Evolutionary conservation across 2,329 filamentous ascomycete genomes (phyloP), one percentile per base, ranked within the genome.

Genomic region (Penicillium sp.): DNA sequence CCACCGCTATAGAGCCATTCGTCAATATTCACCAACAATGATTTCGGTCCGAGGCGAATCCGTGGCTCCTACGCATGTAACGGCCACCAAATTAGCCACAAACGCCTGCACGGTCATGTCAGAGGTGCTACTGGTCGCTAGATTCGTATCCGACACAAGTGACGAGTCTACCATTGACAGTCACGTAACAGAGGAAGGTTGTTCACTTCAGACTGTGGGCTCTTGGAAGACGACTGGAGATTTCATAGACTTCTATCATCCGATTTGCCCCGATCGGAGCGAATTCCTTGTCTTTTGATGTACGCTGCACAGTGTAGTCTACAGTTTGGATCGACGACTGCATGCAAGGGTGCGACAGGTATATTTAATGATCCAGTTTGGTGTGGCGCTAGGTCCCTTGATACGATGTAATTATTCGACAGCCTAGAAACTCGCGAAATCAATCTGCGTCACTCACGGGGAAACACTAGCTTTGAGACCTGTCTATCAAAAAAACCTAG

Each of bases 261-360:
- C 10, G 22, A 19, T 37, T 58, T 59, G 28, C n/a, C 56, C 19
- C 46, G 38, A 30, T 54, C 53, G 33, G 30, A 48, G 61, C 26
- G 25, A 52, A 14, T 37, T 28, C 13, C 22, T 26, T 46, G 43
- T 16, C 14, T 53, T 35, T 46, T 26, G 25, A 8, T 37, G n/a
- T 26, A 6, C 30, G 51, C 35, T 52, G 30, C 52, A 22, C 43
- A 61, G 6, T 49, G 30, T 35, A 13, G 33, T 30, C 55, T 42
- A 26, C 19, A 37, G 28, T 25, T 54, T 22, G 55, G 46, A 60
- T 55, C 52, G 19, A 11, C 54, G 35, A 43, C 11, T 54, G 46
- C 22, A 66, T 52, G 65, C 55, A 65, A 66, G 62, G 64, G 56
- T 45, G n/a, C 6, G 60, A 65, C 53, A 60, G 28, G 40, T 63